Evolutionary conservation across 495 filamentous ascomycete genomes (phyloP), one percentile per base, ranked within the genome.

Genomic region (Aspergillus ellipticus): DNA sequence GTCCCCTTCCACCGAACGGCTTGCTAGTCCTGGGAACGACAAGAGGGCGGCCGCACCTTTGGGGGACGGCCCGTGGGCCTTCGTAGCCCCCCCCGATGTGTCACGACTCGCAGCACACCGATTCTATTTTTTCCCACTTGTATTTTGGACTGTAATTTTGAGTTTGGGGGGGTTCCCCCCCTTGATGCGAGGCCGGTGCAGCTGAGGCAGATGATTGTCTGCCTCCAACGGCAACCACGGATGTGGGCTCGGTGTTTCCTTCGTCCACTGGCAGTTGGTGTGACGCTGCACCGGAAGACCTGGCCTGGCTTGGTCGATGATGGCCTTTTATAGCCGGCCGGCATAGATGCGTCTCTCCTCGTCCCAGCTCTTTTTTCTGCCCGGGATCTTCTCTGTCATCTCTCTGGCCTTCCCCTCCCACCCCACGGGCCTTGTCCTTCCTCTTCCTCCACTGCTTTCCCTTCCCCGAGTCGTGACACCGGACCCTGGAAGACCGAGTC

Each of bases 281-380:
- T 16, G 28, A 15, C 45, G 22, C 24, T 4, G 26, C 22, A 29
- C 5, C 15, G 15, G 13, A 42, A 37, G 48, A 57, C 21, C 16
- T 49, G 49, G 22, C 28, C 39, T 28, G 20, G 42, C 17, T 35
- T 11, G 29, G 20, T 24, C 51, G 42, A 57, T 39, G 41, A 57
- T 58, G 57, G 37, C 57, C 26, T 37, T n/a, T 19, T 49, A 4
- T 41, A 19, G 9, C 19, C 22, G 31, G 13, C 21, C 41, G 35
- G 46, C 47, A 21, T 58, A 56, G 62, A 64, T 54, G 57, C 46
- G 51, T 16, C 49, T 55, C n/a, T n/a, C n/a, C n/a, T n/a, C n/a
- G n/a, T n/a, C 53, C 49, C 50, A 3, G 33, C 37, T 22, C n/a
- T n/a, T n/a, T n/a, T 48, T 37, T 56, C 33, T 49, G 47, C 24